A percentile compares a stretch with the other conserved stretches of the same genome.
Conservation (phyloP, 2,329 filamentous ascomycete genomes). For the Pseudogymnoascus sp. region DNA sequence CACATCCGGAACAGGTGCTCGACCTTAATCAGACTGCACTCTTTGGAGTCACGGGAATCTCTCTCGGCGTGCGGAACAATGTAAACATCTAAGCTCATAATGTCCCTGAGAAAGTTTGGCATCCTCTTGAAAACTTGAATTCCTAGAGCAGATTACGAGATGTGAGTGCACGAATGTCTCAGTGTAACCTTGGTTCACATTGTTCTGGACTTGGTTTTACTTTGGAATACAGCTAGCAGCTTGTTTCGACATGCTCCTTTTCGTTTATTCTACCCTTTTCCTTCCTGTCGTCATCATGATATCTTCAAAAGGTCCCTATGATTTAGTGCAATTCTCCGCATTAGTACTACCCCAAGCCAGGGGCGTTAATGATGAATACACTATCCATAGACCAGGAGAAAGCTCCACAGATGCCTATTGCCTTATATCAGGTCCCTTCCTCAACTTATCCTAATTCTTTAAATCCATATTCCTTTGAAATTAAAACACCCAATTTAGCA, state of each 20-base stretch:
- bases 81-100: background rate
- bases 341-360: background rate
- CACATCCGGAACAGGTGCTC: background rate
- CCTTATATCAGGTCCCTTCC: constrained; percentile 8
- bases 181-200: constrained; percentile 1
- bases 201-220: background rate
- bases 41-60: background rate
- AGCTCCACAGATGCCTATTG: background rate
- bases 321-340: background rate
- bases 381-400: constrained; percentile 2
- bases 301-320: background rate
- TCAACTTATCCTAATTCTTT: constrained; percentile 1
- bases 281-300: constrained; percentile 7
- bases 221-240: background rate
- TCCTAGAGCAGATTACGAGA: background rate
- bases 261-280: background rate
- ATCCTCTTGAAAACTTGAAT: background rate
- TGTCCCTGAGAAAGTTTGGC: background rate
- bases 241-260: background rate
- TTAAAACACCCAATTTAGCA: constrained; percentile 11
- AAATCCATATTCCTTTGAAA: constrained; percentile 1
- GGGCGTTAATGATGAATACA: background rate
- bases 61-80: background rate
- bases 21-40: constrained; percentile 2
- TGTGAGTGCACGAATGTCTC: constrained; percentile 1